Evolutionary conservation across 257 asterid species (phyloP).

Genomic region (Solanum pinnatisectum): DNA sequence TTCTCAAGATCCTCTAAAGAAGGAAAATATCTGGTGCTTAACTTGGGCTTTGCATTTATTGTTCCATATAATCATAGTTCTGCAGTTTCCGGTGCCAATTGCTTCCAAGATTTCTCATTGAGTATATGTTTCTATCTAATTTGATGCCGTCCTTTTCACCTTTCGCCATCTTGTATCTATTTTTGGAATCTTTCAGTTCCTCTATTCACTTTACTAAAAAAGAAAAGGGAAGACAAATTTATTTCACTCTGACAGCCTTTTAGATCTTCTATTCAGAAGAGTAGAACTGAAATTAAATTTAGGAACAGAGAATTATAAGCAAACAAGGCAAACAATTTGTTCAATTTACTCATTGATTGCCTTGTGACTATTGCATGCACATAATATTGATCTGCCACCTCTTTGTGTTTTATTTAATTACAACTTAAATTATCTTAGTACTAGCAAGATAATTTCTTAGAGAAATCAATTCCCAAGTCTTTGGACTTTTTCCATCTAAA

Average conservation of each 20-base stretch:
- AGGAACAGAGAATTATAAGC: not conserved
- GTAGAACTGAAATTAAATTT: not conserved
- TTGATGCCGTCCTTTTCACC: not conserved
- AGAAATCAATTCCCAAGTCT: not conserved
- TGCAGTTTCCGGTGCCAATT: not conserved
- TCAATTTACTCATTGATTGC: not conserved
- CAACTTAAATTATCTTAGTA: not conserved
- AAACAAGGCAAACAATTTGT: not conserved
- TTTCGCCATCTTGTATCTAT: not conserved
- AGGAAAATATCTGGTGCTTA: not conserved
- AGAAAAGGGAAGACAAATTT: not conserved
- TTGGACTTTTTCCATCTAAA: not conserved
- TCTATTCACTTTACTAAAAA: not conserved
- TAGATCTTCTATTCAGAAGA: not conserved
- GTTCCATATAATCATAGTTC: not conserved
- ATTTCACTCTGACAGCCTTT: not conserved
- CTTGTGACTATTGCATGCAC: not conserved
- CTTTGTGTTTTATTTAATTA: not conserved
- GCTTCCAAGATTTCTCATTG: not conserved
- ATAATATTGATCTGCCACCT: not conserved
- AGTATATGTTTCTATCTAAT: not conserved
- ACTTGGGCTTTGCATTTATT: not conserved
- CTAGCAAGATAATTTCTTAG: not conserved
- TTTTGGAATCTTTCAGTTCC: not conserved
- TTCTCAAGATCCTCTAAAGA: not conserved